Base-by-base conservation (phyloP, 2,329 filamentous ascomycete genomes). In the Hypoxylon rubiginosum region DNA sequence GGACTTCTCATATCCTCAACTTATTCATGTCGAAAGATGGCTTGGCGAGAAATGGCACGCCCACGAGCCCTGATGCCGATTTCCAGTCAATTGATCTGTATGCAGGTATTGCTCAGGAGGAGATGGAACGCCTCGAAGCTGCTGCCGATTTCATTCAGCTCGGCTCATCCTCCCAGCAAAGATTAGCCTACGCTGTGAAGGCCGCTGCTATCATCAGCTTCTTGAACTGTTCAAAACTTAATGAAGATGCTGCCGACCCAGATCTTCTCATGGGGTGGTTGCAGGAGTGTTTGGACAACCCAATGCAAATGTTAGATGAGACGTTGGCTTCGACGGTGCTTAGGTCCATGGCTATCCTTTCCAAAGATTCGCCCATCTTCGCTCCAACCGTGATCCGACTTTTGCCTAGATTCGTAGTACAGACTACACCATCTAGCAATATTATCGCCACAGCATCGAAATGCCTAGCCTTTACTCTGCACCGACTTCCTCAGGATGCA, bases 81-180 rank as follows among this genome's bases (percentile, higher is more conserved):
- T 83, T 84, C 62, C 82, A 79, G 49, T 88, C 85, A 0, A 81
- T 91, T 41, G 87, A 90, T 68, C 82, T 84, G 9, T 87, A 96
- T 68, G 88, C 92, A 1, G 87, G 87, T 50, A 88, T 97, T 69
- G 90, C 94, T 34, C 84, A 88, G 10, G 92, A 97, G 66, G 92
- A 97, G 76, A 93, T 98, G 84, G 89, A 90, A 72, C 88, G 94
- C 54, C 83, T 99, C 19, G 94, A 98, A 70, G 93, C 94, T 52
- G 92, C 92, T 64, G 91, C 93, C 1, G 96, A 98, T 79, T 98
- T 97, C 77, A 84, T 97, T 46, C 90, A 92, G 72, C 87, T 98
- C 62, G 92, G 92, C 61, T 95, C 94, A 1, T 86, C 90, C 5
- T 94, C 91, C 81, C 94, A 98, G 77, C 95, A 97, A 79, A 90